These are phyloP conservation scores for Alternaria sp. DNA, from an alignment of 2,329 filamentous ascomycete species.

Conservation along the genomic window DNA sequence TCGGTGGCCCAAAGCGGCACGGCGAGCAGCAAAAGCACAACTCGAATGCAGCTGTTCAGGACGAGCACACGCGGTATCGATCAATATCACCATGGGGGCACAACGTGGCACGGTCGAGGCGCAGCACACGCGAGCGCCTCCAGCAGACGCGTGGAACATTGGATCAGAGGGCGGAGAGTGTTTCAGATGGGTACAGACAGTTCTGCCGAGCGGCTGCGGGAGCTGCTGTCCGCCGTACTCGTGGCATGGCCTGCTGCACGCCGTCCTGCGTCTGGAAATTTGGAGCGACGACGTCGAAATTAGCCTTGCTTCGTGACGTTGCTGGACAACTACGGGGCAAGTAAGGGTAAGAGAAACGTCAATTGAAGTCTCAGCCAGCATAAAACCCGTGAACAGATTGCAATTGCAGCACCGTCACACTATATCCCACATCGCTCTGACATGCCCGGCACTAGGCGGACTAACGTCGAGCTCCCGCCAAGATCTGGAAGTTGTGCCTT, in stretches of 20 bases:
- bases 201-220: slow-evolving; percentile 25
- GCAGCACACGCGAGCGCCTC: slow-evolving; percentile 39
- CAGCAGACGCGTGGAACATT: slow-evolving; percentile 38
- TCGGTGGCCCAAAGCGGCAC: neutral
- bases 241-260: slow-evolving; percentile 20
- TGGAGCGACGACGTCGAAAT: slow-evolving; percentile 1
- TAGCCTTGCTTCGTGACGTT: neutral
- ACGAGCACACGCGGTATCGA: slow-evolving; percentile 13
- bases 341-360: neutral
- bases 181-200: slow-evolving; percentile 41
- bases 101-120: slow-evolving; percentile 31
- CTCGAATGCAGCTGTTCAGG: slow-evolving; percentile 5
- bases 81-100: slow-evolving; percentile 22
- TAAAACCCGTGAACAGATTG: neutral
- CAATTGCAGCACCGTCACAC: neutral
- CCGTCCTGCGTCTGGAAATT: slow-evolving; percentile 15
- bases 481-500: slow-evolving; percentile 24
- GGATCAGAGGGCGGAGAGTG: slow-evolving; percentile 30
- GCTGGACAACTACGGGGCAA: neutral
- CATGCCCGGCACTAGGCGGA: slow-evolving; percentile 6
- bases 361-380: neutral
- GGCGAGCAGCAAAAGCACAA: neutral
- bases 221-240: slow-evolving; percentile 21
- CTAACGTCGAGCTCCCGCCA: slow-evolving; percentile 15
- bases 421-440: slow-evolving; percentile 4